Conservation (phyloP, 2,329 filamentous ascomycete genomes). For the Didymella lethalis region DNA sequence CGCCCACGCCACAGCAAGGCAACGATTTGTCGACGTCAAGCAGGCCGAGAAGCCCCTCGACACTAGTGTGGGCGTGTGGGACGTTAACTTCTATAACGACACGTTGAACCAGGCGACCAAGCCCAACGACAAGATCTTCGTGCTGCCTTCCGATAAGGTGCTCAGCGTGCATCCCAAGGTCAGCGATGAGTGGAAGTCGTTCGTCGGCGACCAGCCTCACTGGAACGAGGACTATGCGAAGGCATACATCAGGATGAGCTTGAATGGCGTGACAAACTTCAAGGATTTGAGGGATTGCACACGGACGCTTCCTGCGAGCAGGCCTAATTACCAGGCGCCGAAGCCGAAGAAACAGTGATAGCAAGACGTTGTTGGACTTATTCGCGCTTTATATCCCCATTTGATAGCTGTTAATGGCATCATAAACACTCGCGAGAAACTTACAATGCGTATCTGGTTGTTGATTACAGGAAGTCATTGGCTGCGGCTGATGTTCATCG, state of each 20-base stretch:
- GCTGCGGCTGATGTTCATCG: too few species aligned
- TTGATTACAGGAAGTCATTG: background rate
- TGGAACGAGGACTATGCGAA: slow-evolving; percentile 46
- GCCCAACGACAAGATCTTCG: slow-evolving; percentile 35
- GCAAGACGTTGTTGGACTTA: background rate
- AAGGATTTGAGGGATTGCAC: slow-evolving; percentile 39
- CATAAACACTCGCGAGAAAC: background rate
- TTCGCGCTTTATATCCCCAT: slow-evolving; percentile 12
- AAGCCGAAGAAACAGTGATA: slow-evolving; percentile 1
- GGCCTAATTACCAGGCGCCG: slow-evolving; percentile 12
- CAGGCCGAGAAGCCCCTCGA: slow-evolving; percentile 55
- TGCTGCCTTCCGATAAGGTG: slow-evolving; percentile 39
- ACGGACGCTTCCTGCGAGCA: slow-evolving; percentile 37
- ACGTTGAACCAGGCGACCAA: slow-evolving; percentile 36
- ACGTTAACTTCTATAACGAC: slow-evolving; percentile 59
- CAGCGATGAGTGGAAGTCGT: slow-evolving; percentile 34
- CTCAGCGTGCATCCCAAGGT: slow-evolving; percentile 39
- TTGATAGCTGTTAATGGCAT: background rate
- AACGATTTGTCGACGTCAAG: slow-evolving; percentile 55
- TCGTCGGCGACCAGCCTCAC: slow-evolving; percentile 40
- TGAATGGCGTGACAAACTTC: slow-evolving; percentile 38
- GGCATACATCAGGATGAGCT: slow-evolving; percentile 44
- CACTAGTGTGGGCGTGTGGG: slow-evolving; percentile 60
- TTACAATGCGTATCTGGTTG: background rate
- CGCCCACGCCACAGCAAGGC: slow-evolving; percentile 61